Evolutionary conservation across 2,329 filamentous ascomycete species (phyloP).

Genomic region (Aspergillus melleus): DNA sequence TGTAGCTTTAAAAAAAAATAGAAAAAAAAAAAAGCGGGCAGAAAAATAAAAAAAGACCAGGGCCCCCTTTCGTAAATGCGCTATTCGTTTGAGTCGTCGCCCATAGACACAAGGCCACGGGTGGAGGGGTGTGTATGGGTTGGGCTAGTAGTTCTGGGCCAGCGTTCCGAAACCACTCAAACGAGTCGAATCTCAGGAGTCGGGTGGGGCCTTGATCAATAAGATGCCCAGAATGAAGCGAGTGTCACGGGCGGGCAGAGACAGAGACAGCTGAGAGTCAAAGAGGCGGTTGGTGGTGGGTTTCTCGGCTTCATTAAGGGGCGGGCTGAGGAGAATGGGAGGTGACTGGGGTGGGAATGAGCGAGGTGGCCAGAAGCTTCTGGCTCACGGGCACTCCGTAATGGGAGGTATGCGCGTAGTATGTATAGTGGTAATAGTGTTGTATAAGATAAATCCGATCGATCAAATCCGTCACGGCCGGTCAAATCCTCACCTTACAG

Average conservation of each 20-base stretch:
- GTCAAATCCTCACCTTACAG: slow-evolving; percentile 13
- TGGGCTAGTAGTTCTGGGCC: slow-evolving; percentile 16
- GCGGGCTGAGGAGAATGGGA: slow-evolving; percentile 1
- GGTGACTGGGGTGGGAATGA: slow-evolving; percentile 9
- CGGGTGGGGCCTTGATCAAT: slow-evolving; percentile 15
- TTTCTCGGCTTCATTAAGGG: slow-evolving; percentile 14
- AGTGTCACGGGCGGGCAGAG: slow-evolving; percentile 6
- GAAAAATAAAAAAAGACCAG: slow-evolving; percentile 1
- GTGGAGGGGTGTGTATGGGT: slow-evolving; percentile 4
- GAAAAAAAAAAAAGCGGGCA: not conserved
- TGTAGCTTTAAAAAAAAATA: slow-evolving; percentile 1
- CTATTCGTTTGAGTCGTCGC: slow-evolving; percentile 17
- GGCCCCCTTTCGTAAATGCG: slow-evolving; percentile 8
- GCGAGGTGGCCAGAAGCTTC: slow-evolving; percentile 17
- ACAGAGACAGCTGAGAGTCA: slow-evolving; percentile 2
- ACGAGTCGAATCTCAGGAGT: slow-evolving; percentile 15
- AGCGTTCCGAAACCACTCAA: slow-evolving; percentile 12
- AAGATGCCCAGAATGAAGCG: slow-evolving; percentile 15
- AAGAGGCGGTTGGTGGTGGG: slow-evolving; percentile 2
- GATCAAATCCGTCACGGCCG: slow-evolving; percentile 9
- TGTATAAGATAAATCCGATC: not conserved
- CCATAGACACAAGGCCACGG: slow-evolving; percentile 19
- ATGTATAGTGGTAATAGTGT: not conserved
- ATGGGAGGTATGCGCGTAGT: slow-evolving; percentile 1
- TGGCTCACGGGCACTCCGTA: slow-evolving; percentile 4